Conservation (phyloP, 1,284 basidiomycete species). For the Sanghuangporus baumii region DNA sequence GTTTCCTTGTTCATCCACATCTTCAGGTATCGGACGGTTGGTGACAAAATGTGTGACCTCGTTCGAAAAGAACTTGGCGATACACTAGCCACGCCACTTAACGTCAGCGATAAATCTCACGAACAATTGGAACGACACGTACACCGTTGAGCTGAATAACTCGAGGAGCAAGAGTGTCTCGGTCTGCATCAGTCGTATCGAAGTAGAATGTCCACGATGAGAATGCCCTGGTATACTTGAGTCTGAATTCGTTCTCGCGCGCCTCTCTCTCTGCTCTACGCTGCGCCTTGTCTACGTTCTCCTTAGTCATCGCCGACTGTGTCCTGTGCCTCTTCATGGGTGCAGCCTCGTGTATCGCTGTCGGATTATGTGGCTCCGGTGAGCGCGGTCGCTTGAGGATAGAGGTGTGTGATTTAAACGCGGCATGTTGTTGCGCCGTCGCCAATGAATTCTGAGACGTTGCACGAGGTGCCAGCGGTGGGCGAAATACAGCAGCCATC, state of each 20-base stretch:
- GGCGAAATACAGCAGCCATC: slow-evolving; percentile 19
- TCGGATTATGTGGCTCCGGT: slow-evolving; percentile 14
- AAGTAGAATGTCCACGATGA: slow-evolving; percentile 85
- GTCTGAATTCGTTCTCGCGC: slow-evolving; percentile 68
- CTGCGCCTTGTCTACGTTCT: slow-evolving; percentile 30
- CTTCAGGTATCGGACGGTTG: slow-evolving; percentile 39
- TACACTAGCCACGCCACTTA: slow-evolving; percentile 39
- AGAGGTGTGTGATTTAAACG: slow-evolving; percentile 6
- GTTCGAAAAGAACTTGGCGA: slow-evolving; percentile 85
- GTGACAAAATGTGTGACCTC: slow-evolving; percentile 86
- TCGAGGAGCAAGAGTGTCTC: slow-evolving; percentile 39
- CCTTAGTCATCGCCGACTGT: slow-evolving; percentile 3
- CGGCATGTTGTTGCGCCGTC: not conserved
- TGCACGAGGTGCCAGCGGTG: slow-evolving; percentile 15
- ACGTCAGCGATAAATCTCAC: slow-evolving; percentile 2
- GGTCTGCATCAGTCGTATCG: slow-evolving; percentile 58
- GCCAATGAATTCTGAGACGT: not conserved
- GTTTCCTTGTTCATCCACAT: slow-evolving; percentile 38
- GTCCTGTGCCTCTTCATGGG: slow-evolving; percentile 8
- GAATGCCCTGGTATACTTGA: slow-evolving; percentile 83
- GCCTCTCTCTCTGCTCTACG: slow-evolving; percentile 47
- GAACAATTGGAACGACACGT: slow-evolving; percentile 31
- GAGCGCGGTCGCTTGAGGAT: slow-evolving; percentile 20
- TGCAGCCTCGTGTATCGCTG: not conserved
- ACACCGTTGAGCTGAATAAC: slow-evolving; percentile 74